These are phyloP conservation scores for Castanea sativa DNA, from an alignment of 306 rosid species.

Conservation along the genomic window DNA sequence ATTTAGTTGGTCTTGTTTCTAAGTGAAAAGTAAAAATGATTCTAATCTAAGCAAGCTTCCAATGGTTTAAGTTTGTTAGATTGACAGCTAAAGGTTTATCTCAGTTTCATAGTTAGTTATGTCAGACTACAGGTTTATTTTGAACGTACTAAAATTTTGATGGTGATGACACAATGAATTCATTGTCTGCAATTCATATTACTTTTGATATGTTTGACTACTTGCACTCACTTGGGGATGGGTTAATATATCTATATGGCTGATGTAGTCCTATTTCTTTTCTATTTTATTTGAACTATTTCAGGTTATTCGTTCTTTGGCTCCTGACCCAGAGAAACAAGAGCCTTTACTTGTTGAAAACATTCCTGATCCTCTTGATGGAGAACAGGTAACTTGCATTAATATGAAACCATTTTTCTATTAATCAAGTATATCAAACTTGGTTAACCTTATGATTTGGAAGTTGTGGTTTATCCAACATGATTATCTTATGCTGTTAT, in stretches of 20 bases:
- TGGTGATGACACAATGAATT: not conserved
- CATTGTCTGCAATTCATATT: not conserved
- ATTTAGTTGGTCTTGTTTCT: not conserved
- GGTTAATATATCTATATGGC: not conserved
- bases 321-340: conserved; percentile 63
- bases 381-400: conserved; percentile 77
- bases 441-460: not conserved
- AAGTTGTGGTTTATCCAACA: not conserved
- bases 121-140: not conserved
- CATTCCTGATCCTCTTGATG: conserved; percentile 76
- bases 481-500: not conserved
- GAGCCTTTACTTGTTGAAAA: conserved; percentile 84
- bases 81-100: not conserved
- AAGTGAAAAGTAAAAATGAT: not conserved
- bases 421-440: not conserved
- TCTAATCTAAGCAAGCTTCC: not conserved
- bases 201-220: not conserved
- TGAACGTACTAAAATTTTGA: not conserved
- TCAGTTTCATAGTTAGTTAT: not conserved
- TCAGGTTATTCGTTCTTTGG: conserved; percentile 57
- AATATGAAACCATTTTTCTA: not conserved
- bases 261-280: not conserved
- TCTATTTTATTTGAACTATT: conserved; percentile 23
- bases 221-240: not conserved
- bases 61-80: not conserved